Base-by-base conservation (phyloP, 139 green algal genomes). In the Chlamydomonas incerta region DNA sequence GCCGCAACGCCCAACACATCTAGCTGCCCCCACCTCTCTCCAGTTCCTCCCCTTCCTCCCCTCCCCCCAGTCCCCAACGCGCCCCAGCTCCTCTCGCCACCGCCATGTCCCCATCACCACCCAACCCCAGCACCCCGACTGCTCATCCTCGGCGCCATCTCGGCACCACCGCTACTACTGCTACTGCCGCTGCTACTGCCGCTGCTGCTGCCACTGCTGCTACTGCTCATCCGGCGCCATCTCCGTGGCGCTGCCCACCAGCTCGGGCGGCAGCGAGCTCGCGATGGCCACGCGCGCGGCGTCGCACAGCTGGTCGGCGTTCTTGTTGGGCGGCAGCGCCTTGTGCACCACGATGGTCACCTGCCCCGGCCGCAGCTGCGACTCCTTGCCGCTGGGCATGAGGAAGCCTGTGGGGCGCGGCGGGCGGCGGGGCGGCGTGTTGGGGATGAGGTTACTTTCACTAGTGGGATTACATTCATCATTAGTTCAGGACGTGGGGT, bases 371-470 rank as follows among this genome's bases (percentile, higher is more conserved):
- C 93, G 95, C 82, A 99, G 80, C 77, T 91, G 57, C 9, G 85
- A 82, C 90, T 99, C 97, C 62, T 92, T 87, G 5, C 93, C 93
- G 71, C 92, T 96, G 47, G 94, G 95, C 97, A 99, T 99, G 6
- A 99, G 73, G 33, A 93, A 83, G 17, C 95, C 92, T 91, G 88
- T 10, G 33, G 18, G 52, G 31, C 29, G 9, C 1, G 33, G 23
- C 18, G 60, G 18, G 26, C 23, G 35, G 31, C 17, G 23, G 35
- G 74, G 29, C 17, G 47, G 34, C 8, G 21, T 11, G 17, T 3
- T 26, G 67, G 17, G 31, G 23, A 28, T 29, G 31, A 3, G 67
- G 13, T 1, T 24, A 3, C 29, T 46, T 14, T 20, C 14, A 14
- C 50, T 10, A 10, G 50, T 14, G 50, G 11, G 14, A 65, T 65